phyloP scores from a whole-genome alignment of 768 basidiomycete species.

The Boletales sp. region DNA sequence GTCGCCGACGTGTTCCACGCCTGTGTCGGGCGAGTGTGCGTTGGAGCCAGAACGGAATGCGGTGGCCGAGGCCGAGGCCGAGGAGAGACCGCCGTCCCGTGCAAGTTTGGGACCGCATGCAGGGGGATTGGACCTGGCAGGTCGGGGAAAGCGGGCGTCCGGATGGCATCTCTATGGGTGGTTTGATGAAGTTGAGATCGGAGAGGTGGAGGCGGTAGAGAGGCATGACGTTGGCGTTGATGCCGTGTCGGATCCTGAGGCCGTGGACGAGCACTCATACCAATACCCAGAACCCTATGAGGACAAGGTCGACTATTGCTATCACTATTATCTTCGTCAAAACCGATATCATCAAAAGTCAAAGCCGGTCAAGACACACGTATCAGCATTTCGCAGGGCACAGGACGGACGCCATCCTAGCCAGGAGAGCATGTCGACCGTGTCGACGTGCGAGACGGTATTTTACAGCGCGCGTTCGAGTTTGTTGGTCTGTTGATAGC shows the following conservation, averaged over 20 bases:
- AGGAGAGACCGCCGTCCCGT: constrained; percentile 12
- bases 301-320: background rate
- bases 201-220: background rate
- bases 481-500: constrained; percentile 3
- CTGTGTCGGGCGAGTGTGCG: background rate
- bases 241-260: too few species aligned
- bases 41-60: constrained; percentile 9
- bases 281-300: background rate
- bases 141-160: constrained; percentile 30
- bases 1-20: constrained; percentile 20
- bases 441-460: constrained; percentile 20
- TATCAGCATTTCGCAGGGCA: constrained; percentile 7
- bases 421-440: constrained; percentile 23
- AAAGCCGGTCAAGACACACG: constrained; percentile 9
- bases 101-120: constrained; percentile 25
- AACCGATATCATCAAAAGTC: too few species aligned
- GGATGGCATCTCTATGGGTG: constrained; percentile 32
- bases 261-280: background rate
- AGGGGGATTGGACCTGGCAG: constrained; percentile 28
- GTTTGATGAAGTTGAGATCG: constrained; percentile 20
- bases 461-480: constrained; percentile 33
- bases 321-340: too few species aligned
- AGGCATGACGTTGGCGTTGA: background rate
- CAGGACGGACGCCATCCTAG: constrained; percentile 19
- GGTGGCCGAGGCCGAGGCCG: background rate